Percentiles rank a stretch among this genome's conserved stretches.
phyloP scores from a whole-genome alignment of 208 protist genomes.

The Wallacemonas sp. region DNA sequence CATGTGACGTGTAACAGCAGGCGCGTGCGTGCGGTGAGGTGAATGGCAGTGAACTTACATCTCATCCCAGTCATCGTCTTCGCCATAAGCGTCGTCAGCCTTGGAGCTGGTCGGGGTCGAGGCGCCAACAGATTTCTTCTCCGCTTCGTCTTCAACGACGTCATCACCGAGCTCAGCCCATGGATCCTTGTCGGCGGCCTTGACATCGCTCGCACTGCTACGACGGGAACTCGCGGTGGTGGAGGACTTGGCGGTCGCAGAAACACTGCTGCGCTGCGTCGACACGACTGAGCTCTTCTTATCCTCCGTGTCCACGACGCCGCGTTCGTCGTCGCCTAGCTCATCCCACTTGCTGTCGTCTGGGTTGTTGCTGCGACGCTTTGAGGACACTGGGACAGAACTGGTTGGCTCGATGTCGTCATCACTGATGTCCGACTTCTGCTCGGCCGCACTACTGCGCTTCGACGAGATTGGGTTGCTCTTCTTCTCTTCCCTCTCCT shows the following conservation, averaged over 20 bases:
- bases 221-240: neutral
- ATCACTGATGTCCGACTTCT: too few species aligned
- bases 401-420: too few species aligned
- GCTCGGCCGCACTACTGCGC: neutral
- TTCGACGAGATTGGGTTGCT: neutral
- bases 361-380: neutral
- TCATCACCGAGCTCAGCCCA: constrained; percentile 8
- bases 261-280: neutral
- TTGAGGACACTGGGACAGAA: neutral
- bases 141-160: neutral
- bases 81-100: constrained; percentile 20
- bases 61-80: constrained; percentile 25
- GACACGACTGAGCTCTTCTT: constrained; percentile 3
- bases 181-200: constrained; percentile 12
- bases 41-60: too few species aligned
- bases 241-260: constrained; percentile 1
- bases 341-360: constrained; percentile 3
- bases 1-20: too few species aligned
- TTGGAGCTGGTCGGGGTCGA: constrained; percentile 1
- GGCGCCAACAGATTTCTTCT: neutral
- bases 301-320: neutral
- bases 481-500: neutral
- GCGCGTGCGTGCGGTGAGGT: too few species aligned
- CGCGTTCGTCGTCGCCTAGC: constrained; percentile 12
- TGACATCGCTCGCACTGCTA: constrained; percentile 3